These are phyloP conservation scores for Arthrobotrys sphaeroides DNA, from an alignment of 2,329 filamentous ascomycete species.

Conservation along the genomic window DNA sequence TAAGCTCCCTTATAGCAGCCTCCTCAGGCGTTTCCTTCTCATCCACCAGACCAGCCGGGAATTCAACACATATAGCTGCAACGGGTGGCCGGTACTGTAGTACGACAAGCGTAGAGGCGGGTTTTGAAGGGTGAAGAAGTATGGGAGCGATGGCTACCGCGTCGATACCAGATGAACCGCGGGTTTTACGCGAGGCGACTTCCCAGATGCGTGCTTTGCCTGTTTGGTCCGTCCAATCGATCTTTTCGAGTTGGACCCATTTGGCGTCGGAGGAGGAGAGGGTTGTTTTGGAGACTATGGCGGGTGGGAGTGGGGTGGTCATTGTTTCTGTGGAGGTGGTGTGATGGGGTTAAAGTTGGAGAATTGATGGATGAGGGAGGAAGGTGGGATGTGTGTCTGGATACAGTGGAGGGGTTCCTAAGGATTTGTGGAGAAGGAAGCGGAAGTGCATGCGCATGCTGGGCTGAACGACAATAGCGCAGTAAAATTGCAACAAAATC, in stretches of 20 bases:
- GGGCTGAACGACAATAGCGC: not conserved
- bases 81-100: slow-evolving; percentile 71
- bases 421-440: not conserved
- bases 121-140: slow-evolving; percentile 64
- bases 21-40: slow-evolving; percentile 68
- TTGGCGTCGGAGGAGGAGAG: slow-evolving; percentile 67
- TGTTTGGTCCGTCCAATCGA: slow-evolving; percentile 65
- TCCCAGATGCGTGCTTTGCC: slow-evolving; percentile 66
- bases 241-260: slow-evolving; percentile 69
- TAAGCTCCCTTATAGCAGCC: slow-evolving; percentile 69
- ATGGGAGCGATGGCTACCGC: slow-evolving; percentile 70
- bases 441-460: too few relatives aligned
- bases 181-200: slow-evolving; percentile 65
- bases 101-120: slow-evolving; percentile 67
- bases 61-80: slow-evolving; percentile 69
- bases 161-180: slow-evolving; percentile 68
- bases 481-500: not conserved
- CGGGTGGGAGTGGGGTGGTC: slow-evolving; percentile 63
- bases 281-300: slow-evolving; percentile 64
- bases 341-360: not conserved
- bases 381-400: too few relatives aligned
- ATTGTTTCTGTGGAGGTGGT: slow-evolving; percentile 58
- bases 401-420: not conserved
- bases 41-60: slow-evolving; percentile 71
- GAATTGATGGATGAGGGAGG: not conserved